phyloP scores from a whole-genome alignment of 495 filamentous ascomycete species.

The Clohesyomyces aquaticus region DNA sequence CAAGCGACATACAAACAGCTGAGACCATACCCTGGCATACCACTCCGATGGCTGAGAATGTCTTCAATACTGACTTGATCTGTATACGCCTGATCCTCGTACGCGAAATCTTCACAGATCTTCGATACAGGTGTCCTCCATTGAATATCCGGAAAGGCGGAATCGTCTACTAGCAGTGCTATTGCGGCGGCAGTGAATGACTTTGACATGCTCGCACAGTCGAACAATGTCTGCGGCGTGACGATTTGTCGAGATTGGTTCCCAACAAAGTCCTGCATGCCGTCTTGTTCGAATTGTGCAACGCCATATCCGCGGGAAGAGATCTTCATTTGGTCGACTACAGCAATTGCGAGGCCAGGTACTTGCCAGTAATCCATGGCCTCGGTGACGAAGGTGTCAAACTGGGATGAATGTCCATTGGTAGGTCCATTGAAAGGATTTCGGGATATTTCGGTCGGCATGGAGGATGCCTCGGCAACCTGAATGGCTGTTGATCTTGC shows the following conservation, averaged over 20 bases:
- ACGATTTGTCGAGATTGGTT: background rate
- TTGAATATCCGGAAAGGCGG: background rate
- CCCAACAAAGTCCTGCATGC: background rate
- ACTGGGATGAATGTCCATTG: background rate
- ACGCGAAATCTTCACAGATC: constrained; percentile 3
- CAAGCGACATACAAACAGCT: background rate
- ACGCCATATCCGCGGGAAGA: background rate
- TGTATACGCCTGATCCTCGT: background rate
- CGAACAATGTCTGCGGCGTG: constrained; percentile 8
- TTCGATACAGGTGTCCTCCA: constrained; percentile 17
- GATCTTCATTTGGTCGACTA: background rate
- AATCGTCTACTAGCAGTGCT: constrained; percentile 11
- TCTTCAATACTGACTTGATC: constrained; percentile 8
- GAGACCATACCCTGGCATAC: constrained; percentile 2
- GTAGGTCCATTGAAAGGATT: background rate
- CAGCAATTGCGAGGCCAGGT: constrained; percentile 8
- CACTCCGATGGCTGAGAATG: constrained; percentile 16
- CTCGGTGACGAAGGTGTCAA: background rate
- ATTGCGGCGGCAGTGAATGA: constrained; percentile 8
- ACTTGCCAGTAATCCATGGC: constrained; percentile 3
- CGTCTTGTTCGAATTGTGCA: background rate
- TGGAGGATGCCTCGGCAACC: background rate
- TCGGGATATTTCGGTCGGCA: background rate
- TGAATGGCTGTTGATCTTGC: too few relatives aligned
- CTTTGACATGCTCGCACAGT: constrained; percentile 14